A percentile compares a stretch with the other conserved stretches of the same genome.
phyloP scores from a whole-genome alignment of 805 yeast genomes.

The Starmerella stellata region DNA sequence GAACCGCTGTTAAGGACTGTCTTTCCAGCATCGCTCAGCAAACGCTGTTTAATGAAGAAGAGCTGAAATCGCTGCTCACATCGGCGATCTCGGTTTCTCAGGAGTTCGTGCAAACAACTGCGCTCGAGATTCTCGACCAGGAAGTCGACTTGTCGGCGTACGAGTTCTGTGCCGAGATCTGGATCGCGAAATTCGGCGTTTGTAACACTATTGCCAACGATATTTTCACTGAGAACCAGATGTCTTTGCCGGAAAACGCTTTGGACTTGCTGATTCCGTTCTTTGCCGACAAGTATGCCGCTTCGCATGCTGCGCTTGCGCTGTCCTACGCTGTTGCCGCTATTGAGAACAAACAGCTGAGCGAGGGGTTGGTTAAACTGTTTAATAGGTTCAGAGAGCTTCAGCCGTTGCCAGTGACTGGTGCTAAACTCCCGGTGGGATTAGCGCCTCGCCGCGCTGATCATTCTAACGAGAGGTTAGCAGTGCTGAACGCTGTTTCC shows the following conservation, averaged over 20 bases:
- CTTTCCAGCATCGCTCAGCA: constrained; percentile 60
- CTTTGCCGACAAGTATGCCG: constrained; percentile 28
- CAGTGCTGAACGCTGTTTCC: constrained; percentile 52
- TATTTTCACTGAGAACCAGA: constrained; percentile 65
- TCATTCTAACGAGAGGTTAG: constrained; percentile 70
- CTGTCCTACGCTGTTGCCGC: constrained; percentile 38
- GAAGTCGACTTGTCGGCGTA: constrained; percentile 39
- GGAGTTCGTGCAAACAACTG: constrained; percentile 54
- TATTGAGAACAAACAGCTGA: constrained; percentile 13
- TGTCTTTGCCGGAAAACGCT: constrained; percentile 27
- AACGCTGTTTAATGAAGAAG: constrained; percentile 37
- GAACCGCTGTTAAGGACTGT: constrained; percentile 70
- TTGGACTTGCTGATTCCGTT: constrained; percentile 32
- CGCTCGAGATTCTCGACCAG: constrained; percentile 68
- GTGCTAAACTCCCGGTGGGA: constrained; percentile 66
- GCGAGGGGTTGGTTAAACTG: constrained; percentile 28
- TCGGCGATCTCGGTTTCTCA: constrained; percentile 39
- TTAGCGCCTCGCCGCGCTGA: constrained; percentile 49
- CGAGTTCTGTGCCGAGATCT: constrained; percentile 46
- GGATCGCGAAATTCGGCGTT: constrained; percentile 64
- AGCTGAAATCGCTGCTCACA: constrained; percentile 41
- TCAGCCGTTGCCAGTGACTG: constrained; percentile 20
- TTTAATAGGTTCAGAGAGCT: constrained; percentile 39
- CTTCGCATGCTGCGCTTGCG: constrained; percentile 55
- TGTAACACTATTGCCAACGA: constrained; percentile 45